Evolutionary conservation across 495 filamentous ascomycete species (phyloP).

Genomic region (Talaromyces borbonicus): DNA sequence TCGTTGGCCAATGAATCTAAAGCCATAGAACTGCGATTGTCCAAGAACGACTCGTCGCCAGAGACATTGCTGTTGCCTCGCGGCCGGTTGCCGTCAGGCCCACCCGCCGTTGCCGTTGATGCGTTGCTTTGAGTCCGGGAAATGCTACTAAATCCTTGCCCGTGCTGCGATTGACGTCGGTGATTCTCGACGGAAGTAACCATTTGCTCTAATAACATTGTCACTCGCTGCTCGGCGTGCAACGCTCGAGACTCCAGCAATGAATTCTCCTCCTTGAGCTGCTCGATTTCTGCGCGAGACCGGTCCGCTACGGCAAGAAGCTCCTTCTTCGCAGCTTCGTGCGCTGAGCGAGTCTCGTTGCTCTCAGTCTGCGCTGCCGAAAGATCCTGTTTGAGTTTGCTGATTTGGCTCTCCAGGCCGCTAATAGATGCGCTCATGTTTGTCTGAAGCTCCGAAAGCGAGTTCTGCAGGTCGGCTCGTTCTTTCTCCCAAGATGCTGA

Average conservation of each 20-base stretch:
- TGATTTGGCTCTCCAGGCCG: constrained; percentile 63
- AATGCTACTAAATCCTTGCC: constrained; percentile 29
- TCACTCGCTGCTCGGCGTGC: constrained; percentile 89
- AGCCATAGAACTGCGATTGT: constrained; percentile 70
- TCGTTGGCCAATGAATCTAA: constrained; percentile 87
- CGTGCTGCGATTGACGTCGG: constrained; percentile 63
- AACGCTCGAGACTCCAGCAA: constrained; percentile 69
- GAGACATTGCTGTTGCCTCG: constrained; percentile 35
- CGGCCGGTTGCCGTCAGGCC: constrained; percentile 18
- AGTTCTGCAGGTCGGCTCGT: constrained; percentile 52
- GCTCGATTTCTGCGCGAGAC: constrained; percentile 61
- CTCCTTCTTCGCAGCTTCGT: constrained; percentile 48
- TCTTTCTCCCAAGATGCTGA: constrained; percentile 68
- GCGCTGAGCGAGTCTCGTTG: constrained; percentile 45
- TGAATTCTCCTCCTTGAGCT: constrained; percentile 70
- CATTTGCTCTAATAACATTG: constrained; percentile 86
- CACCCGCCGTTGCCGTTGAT: constrained; percentile 31
- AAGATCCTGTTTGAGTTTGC: constrained; percentile 56
- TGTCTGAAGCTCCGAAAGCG: constrained; percentile 56
- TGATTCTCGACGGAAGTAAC: constrained; percentile 90
- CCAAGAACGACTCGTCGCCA: constrained; percentile 53
- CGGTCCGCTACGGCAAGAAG: constrained; percentile 44
- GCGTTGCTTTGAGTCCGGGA: constrained; percentile 36
- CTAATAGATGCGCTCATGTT: constrained; percentile 54
- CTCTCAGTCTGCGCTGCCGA: constrained; percentile 54